Evolutionary conservation across 2,329 filamentous ascomycete species (phyloP).

Genomic region (Fusarium agapanthi): DNA sequence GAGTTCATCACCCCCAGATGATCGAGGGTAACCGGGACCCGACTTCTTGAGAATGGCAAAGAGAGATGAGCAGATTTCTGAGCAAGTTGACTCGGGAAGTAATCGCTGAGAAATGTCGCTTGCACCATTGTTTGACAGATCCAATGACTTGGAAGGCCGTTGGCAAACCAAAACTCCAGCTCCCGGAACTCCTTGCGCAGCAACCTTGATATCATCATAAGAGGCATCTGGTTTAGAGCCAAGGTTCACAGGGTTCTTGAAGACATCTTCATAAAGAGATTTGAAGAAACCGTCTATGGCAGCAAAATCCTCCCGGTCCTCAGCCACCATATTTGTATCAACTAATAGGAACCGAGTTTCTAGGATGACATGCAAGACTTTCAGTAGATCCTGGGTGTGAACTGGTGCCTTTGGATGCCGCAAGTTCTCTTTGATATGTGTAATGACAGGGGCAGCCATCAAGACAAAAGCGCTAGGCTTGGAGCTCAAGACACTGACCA

Average conservation of each 20-base stretch:
- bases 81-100: constrained; percentile 47
- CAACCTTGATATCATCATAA: constrained; percentile 52
- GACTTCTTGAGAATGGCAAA: constrained; percentile 44
- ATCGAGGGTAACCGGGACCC: constrained; percentile 31
- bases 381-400: constrained; percentile 62
- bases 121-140: background rate
- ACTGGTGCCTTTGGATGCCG: constrained; percentile 59
- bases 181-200: constrained; percentile 56
- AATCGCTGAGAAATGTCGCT: constrained; percentile 41
- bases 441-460: constrained; percentile 56
- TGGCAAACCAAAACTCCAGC: constrained; percentile 57
- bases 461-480: constrained; percentile 58
- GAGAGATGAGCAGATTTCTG: constrained; percentile 50
- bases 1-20: constrained; percentile 46
- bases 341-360: constrained; percentile 55
- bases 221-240: constrained; percentile 41
- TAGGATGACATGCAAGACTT: constrained; percentile 60
- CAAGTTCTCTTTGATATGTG: constrained; percentile 61
- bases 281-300: constrained; percentile 50
- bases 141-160: constrained; percentile 38
- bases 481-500: constrained; percentile 61
- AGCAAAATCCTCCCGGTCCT: constrained; percentile 51
- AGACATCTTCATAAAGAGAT: constrained; percentile 55
- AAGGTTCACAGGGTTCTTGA: constrained; percentile 49
- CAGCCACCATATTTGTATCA: constrained; percentile 44